Evolutionary conservation across 345 rosid genomes (phyloP).

Genomic region (Hibiscus trionum): DNA sequence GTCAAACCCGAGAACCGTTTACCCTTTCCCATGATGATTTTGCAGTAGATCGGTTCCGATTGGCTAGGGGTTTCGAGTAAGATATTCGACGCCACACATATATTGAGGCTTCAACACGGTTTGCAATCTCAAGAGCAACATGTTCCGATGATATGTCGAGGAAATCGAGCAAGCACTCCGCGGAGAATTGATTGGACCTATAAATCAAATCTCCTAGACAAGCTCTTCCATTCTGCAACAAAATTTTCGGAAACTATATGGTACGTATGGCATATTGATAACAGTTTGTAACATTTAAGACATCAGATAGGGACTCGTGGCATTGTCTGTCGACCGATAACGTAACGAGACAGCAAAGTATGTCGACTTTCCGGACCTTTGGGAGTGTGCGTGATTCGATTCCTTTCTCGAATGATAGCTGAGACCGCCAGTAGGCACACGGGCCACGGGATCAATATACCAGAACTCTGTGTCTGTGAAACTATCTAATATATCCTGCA

Average conservation of each 20-base stretch:
- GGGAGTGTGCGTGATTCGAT: slow-evolving; percentile 66
- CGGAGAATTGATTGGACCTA: slow-evolving; percentile 71
- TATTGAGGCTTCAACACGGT: slow-evolving; percentile 78
- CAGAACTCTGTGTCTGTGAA: slow-evolving; percentile 74
- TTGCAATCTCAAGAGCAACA: slow-evolving; percentile 73
- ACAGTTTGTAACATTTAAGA: background rate
- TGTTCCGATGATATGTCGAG: slow-evolving; percentile 87
- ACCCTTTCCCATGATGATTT: slow-evolving; percentile 87
- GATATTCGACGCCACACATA: slow-evolving; percentile 74
- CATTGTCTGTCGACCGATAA: background rate
- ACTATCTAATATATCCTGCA: slow-evolving; percentile 71
- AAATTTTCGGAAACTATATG: background rate
- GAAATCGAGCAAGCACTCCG: slow-evolving; percentile 81
- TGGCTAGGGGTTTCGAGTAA: slow-evolving; percentile 40
- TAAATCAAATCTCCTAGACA: slow-evolving; percentile 82
- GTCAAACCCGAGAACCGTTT: no score
- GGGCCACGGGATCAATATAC: slow-evolving; percentile 96
- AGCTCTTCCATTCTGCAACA: slow-evolving; percentile 74
- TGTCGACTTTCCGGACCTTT: slow-evolving; percentile 38
- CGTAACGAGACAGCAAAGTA: background rate
- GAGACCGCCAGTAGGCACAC: slow-evolving; percentile 71
- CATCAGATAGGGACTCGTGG: background rate
- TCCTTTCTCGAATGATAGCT: slow-evolving; percentile 67
- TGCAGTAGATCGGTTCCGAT: slow-evolving; percentile 40
- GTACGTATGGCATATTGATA: background rate